Evolutionary conservation across 805 yeast species (phyloP), one percentile per base, ranked within the genome.

Genomic region (Spathaspora arborariae): DNA sequence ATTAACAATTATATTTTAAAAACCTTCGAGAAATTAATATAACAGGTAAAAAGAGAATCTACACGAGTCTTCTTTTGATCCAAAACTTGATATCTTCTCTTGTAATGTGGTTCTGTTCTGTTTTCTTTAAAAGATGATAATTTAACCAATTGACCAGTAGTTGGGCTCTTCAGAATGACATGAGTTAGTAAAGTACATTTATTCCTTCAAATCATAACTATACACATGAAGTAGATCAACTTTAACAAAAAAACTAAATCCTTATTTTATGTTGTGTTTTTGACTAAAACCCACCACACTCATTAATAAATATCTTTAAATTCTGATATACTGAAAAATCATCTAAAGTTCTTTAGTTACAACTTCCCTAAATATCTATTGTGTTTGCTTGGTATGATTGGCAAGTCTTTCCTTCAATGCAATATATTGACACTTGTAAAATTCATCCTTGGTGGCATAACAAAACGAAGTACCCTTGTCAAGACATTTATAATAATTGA

Each of bases 391-490:
- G 42, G 41, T 27, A 42, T 57, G 58, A 42, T 47, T 52, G n/a
- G 58, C 64, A 43, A 72, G 71, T 60, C 76, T 67, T 45, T 69
- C 64, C 56, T 71, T 70, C 58, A 72, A 70, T 20, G 70, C 63
- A 38, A 62, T 54, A 55, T 72, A 72, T 52, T 69, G 75, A 51
- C 76, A 72, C 56, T 72, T 69, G 62, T 70, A 72, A 50, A 70
- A 70, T 51, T 64, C 68, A 45, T 71, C 76, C 58, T 72, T 72
- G 41, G 74, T 59, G 33, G 56, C 56, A 36, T 56, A 52, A 50
- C 76, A 72, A 55, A 63, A 72, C 2, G 72, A 64, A 13, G 69
- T 67, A 1, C 76, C 76, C 56, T 71, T 72, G 52, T 65, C 68
- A 44, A 72, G 67, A 53, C 76, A 72, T 50, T 70, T 63, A 56